Evolutionary conservation across 2,329 filamentous ascomycete genomes (phyloP).

Genomic region (Arthrinium phaeospermum): DNA sequence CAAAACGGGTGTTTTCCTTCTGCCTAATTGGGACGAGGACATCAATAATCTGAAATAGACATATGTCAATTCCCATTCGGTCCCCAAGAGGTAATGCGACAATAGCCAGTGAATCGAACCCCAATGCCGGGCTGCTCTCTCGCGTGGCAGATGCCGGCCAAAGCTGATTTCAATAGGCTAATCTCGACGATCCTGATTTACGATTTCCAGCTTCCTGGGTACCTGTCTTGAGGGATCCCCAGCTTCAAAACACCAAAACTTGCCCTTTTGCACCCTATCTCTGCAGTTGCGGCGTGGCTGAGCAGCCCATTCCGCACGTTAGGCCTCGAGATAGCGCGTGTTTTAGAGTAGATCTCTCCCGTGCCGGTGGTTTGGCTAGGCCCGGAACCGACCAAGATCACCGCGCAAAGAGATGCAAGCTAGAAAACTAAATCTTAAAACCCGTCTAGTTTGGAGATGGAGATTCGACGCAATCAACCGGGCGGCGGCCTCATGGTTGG

Average conservation of each 20-base stretch:
- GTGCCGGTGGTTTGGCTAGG: background rate
- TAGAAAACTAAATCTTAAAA: conserved; percentile 4
- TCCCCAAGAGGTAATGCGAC: background rate
- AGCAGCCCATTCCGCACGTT: background rate
- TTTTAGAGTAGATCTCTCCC: conserved; percentile 15
- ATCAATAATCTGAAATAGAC: background rate
- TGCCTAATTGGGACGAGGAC: background rate
- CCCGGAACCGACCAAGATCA: conserved; percentile 7
- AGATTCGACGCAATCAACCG: background rate
- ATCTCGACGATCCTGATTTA: conserved; percentile 11
- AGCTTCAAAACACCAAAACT: background rate
- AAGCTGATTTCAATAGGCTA: background rate
- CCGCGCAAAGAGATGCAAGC: background rate
- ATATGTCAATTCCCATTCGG: background rate
- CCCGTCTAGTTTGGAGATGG: background rate
- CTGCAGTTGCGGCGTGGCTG: background rate
- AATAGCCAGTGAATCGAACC: background rate
- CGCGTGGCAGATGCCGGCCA: background rate
- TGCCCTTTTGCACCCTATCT: background rate
- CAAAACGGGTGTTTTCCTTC: too few relatives aligned
- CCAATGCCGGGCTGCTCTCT: background rate
- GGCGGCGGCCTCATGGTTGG: background rate
- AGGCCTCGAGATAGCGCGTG: background rate
- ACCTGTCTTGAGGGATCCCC: background rate
- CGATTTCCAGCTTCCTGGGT: background rate